Evolutionary conservation across 148 eudicot species (phyloP).

Genomic region (Euryodendron excelsum): DNA sequence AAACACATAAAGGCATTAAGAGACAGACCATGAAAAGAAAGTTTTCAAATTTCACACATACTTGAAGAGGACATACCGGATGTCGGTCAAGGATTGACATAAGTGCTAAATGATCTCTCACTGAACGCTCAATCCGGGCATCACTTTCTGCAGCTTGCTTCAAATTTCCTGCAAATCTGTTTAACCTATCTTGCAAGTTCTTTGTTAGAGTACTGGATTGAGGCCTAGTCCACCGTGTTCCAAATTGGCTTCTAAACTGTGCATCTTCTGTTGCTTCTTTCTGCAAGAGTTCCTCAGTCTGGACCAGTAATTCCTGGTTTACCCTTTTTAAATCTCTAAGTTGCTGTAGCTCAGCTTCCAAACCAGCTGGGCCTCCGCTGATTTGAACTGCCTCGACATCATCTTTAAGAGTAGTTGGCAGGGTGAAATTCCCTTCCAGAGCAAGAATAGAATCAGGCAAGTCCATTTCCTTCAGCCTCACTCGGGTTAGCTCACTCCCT

Average conservation of each 20-base stretch:
- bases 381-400: constrained; percentile 98
- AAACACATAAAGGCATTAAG: background rate
- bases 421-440: constrained; percentile 67
- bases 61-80: constrained; percentile 51
- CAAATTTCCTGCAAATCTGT: constrained; percentile 86
- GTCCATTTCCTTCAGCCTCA: constrained; percentile 94
- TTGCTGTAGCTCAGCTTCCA: constrained; percentile 87
- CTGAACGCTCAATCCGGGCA: constrained; percentile 89
- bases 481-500: constrained; percentile 95
- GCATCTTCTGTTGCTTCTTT: constrained; percentile 92
- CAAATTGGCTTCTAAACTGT: constrained; percentile 90
- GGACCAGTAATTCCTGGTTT: constrained; percentile 82
- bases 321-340: constrained; percentile 92
- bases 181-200: constrained; percentile 82
- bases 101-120: constrained; percentile 74
- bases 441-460: constrained; percentile 92
- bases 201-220: constrained; percentile 93
- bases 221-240: constrained; percentile 97
- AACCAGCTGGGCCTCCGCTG: constrained; percentile 89
- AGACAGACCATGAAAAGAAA: background rate
- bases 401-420: constrained; percentile 77
- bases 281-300: constrained; percentile 92
- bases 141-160: constrained; percentile 99
- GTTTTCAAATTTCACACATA: background rate
- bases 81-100: constrained; percentile 91